Evolutionary conservation across 495 filamentous ascomycete species (phyloP).

Genomic region (Penicillium coffeae): DNA sequence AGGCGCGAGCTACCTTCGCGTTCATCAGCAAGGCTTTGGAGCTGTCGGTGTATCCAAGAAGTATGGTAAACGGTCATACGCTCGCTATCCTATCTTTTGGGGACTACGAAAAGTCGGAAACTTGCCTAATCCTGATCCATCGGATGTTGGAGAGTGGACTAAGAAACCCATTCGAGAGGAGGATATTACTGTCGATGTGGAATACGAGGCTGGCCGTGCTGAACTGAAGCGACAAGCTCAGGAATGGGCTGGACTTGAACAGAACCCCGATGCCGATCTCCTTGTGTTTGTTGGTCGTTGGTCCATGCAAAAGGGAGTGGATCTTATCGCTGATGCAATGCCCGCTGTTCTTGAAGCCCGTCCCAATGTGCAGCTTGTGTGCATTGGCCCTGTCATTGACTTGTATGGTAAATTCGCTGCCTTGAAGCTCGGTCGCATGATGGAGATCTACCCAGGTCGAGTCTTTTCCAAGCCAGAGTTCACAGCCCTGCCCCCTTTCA

Average conservation of each 20-base stretch:
- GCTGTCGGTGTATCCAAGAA: conserved; percentile 72
- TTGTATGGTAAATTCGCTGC: conserved; percentile 76
- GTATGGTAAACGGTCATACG: conserved; percentile 70
- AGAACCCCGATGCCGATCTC: conserved; percentile 66
- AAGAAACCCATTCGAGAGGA: conserved; percentile 48
- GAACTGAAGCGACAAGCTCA: conserved; percentile 68
- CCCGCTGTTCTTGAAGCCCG: conserved; percentile 65
- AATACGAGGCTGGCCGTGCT: conserved; percentile 54
- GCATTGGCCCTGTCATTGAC: conserved; percentile 72
- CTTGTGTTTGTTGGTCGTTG: conserved; percentile 78
- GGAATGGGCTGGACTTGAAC: conserved; percentile 69
- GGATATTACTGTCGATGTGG: conserved; percentile 52
- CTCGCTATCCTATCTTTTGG: conserved; percentile 77
- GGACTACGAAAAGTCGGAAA: conserved; percentile 66
- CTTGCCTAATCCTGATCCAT: conserved; percentile 72
- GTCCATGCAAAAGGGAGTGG: conserved; percentile 76
- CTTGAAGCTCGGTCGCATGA: conserved; percentile 67
- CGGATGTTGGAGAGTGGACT: conserved; percentile 67
- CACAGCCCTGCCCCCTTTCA: conserved; percentile 69
- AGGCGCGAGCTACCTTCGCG: conserved; percentile 66
- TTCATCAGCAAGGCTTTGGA: conserved; percentile 71
- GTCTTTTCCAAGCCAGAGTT: conserved; percentile 78
- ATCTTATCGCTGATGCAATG: conserved; percentile 76
- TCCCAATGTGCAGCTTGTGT: conserved; percentile 65
- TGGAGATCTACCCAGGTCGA: conserved; percentile 68